Base-by-base conservation (phyloP, 805 yeast species). In the Kuraishia piskuri region DNA sequence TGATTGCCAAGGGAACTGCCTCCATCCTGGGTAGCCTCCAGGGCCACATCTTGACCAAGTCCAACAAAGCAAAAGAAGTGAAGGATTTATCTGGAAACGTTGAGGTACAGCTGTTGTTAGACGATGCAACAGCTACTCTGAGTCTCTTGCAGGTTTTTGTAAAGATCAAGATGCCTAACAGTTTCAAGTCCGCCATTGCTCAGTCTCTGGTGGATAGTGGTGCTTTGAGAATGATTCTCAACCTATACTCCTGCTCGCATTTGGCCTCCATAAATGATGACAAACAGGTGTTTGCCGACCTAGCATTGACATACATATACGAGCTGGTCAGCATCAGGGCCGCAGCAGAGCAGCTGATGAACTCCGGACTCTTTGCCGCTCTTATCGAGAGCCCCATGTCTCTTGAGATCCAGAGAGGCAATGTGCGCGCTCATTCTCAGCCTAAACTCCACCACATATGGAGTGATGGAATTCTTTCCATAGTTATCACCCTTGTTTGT, bases 401-500 rank as follows among this genome's bases (percentile, higher is more conserved):
- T 0, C 67, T 74, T 23, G 74, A 75, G 1, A 80, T 91, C 46
- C 89, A 85, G 62, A 71, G 75, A 3, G 96, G 96, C 0, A 77
- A 77, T 7, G 67, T 88, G 2, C 70, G 74, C 14, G 77, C 87
- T 1, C 74, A 73, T 44, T 61, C 68, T 0, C 66, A 79, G 2
- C 77, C 88, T 0, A 77, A 79, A 50, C 68, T 87, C 55, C 92
- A 90, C 64, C 76, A 79, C 52, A 71, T 88, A n/a, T 91, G 97
- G 97, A 78, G 82, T n/a, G 82, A 84, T 61, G 96, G 96, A 1
- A 68, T 91, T 19, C 71, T 91, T 26, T 83, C 94, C 0, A 79
- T 88, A 4, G 69, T 86, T 21, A 68, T 88, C 50, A 71, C 79
- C 1, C 67, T 88, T 17, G 63, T 89, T 45, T 74, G 83, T 24